Base-by-base conservation (phyloP, 2,329 filamentous ascomycete genomes). In the Beauveria rudraprayagi region DNA sequence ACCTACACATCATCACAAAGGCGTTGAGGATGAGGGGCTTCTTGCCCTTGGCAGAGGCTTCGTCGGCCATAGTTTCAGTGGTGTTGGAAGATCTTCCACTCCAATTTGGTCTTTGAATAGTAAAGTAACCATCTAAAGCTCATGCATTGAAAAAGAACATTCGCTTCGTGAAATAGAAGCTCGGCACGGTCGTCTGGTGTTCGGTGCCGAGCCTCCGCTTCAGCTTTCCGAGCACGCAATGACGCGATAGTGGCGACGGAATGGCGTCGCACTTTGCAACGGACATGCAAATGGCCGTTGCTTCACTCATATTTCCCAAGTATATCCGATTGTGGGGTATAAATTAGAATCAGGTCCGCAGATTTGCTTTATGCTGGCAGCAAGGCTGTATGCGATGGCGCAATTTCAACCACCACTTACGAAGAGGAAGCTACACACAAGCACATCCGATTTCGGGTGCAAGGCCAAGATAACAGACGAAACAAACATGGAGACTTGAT, bases 11-110 rank as follows among this genome's bases (percentile, higher is more conserved):
- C 63, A 73, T 71, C 3, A 77, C 75, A 61, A 77, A 77, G 0
- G 75, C 75, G 66, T 77, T 76, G 66, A 77, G 67, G 53, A 77
- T 74, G 48, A 77, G 66, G 48, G 75, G 68, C 67, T 76, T 58
- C 10, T 43, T 58, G 24, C 34, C 34, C 16, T 30, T 19, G 34
- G 46, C 5, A 22, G 34, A 3, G 8, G 24, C n/a, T 51, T 41
- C 14, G 24, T 58, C 22, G 14, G 56, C 56, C 56, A 58, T 58
- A 2, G 19, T 51, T 41, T 28, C 26, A n/a, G 8, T 41, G 17
- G 10, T 30, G 17, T 28, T 16, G 0, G 0, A 7, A 14, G 3
- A 17, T n/a, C 30, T 2, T 51, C 30, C 10, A 24, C 5, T 8
- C 8, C 14, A 9, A 16, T 22, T 28, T 19, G 26, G 3, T 56